Percentiles rank a stretch among this genome's conserved stretches.
These are phyloP conservation scores for Globisporangium cylindrosporum DNA, from an alignment of 352 stramenopile species.

Conservation along the genomic window DNA sequence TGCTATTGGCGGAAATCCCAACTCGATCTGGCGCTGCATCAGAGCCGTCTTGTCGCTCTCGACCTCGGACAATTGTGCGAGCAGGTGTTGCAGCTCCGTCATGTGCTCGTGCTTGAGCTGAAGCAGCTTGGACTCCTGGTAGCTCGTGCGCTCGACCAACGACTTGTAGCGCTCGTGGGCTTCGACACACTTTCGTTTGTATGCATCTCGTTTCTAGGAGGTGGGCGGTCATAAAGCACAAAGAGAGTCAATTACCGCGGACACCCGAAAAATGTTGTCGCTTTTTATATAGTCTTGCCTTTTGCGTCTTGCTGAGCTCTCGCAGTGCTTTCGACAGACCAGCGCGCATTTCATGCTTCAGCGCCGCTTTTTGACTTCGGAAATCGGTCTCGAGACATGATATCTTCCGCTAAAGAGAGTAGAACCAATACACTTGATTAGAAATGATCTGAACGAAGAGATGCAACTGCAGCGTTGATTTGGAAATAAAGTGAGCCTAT, in stretches of 20 bases:
- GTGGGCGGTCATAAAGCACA: background rate
- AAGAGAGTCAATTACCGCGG: background rate
- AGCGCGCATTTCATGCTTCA: constrained; percentile 55
- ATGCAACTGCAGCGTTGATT: background rate
- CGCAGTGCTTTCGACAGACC: constrained; percentile 57
- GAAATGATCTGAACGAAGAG: background rate
- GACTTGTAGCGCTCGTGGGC: constrained; percentile 73
- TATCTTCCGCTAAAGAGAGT: constrained; percentile 36
- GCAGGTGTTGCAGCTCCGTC: constrained; percentile 57
- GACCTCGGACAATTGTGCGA: constrained; percentile 56
- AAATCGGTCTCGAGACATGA: constrained; percentile 39
- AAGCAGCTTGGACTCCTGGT: constrained; percentile 39
- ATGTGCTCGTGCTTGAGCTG: constrained; percentile 61
- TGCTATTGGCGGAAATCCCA: constrained; percentile 20
- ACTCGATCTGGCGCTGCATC: constrained; percentile 52
- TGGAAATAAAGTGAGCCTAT: background rate
- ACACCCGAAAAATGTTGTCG: background rate
- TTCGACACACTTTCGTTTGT: constrained; percentile 81
- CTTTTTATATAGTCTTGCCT: constrained; percentile 24
- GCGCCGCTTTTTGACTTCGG: constrained; percentile 25
- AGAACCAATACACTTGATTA: background rate
- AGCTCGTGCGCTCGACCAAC: constrained; percentile 38
- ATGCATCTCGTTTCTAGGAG: constrained; percentile 69
- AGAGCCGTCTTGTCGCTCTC: constrained; percentile 70
- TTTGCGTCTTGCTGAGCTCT: constrained; percentile 63